Conservation (phyloP, 2,329 filamentous ascomycete species). For the Magnaporthiopsis incrustans region DNA sequence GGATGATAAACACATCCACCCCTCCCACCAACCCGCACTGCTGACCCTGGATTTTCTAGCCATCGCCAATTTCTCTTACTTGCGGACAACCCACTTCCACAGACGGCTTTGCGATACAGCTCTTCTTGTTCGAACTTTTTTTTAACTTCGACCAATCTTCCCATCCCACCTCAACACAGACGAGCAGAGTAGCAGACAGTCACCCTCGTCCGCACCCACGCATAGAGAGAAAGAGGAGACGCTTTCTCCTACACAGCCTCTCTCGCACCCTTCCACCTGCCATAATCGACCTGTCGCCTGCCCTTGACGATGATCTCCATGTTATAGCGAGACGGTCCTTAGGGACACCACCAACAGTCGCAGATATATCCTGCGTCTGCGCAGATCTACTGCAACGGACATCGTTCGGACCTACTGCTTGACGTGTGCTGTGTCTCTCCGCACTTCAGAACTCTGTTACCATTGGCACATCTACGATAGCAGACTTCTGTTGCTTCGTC, state of each 20-base stretch:
- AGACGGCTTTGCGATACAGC: not conserved
- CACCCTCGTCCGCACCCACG: not conserved
- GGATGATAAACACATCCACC: not conserved
- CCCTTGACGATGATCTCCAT: slow-evolving; percentile 18
- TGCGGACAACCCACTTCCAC: not conserved
- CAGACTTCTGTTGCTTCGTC: slow-evolving; percentile 3
- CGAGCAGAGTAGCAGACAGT: not conserved
- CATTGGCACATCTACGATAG: not conserved
- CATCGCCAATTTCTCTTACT: not conserved
- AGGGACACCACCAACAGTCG: slow-evolving; percentile 28
- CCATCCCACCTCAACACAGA: no score
- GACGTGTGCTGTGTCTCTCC: not conserved
- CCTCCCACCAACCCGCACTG: not conserved
- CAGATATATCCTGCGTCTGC: not conserved
- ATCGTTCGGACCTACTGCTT: not conserved
- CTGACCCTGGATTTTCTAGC: not conserved
- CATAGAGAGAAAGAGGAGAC: not conserved
- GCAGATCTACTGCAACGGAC: not conserved
- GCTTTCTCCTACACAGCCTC: not conserved
- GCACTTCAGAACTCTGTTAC: not conserved
- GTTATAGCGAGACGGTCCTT: slow-evolving; percentile 32
- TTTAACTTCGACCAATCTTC: not conserved
- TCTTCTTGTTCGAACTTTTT: not conserved
- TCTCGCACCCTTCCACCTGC: not conserved
- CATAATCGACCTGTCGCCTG: slow-evolving; percentile 3